phyloP scores from a whole-genome alignment of 805 yeast species.

The Kluyveromyces dobzhanskii region DNA sequence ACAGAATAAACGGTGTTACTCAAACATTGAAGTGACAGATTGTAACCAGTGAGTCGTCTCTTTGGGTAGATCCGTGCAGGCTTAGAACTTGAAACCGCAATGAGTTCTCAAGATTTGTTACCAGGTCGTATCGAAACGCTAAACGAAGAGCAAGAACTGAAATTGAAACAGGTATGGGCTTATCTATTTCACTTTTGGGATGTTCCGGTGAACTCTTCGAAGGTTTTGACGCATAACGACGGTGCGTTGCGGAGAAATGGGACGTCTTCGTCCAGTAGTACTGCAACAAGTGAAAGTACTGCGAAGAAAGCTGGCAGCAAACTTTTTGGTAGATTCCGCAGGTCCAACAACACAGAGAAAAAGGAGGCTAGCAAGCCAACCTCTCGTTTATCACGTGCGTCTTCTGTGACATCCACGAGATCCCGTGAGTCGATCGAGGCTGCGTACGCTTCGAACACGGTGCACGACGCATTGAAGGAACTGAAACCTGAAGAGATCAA shows the following conservation, averaged over 20 bases:
- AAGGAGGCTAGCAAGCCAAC: constrained; percentile 3
- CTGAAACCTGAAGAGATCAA: constrained; percentile 45
- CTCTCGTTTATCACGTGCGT: constrained; percentile 6
- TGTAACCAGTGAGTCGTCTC: too few species aligned
- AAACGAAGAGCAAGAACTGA: constrained; percentile 49
- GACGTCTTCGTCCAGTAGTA: constrained; percentile 1
- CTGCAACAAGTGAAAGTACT: constrained; percentile 5
- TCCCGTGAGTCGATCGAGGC: constrained; percentile 26
- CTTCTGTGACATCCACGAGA: constrained; percentile 19
- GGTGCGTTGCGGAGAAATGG: not conserved
- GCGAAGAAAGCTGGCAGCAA: constrained; percentile 8
- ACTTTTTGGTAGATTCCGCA: constrained; percentile 8
- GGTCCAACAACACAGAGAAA: constrained; percentile 6
- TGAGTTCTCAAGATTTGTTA: constrained; percentile 9
- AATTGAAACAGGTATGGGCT: constrained; percentile 66
- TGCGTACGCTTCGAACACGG: constrained; percentile 29
- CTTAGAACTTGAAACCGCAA: too few species aligned
- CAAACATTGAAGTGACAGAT: too few species aligned
- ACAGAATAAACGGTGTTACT: too few species aligned
- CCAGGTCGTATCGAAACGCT: constrained; percentile 40
- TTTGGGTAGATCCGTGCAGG: too few species aligned
- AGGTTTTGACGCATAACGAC: constrained; percentile 11
- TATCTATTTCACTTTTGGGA: constrained; percentile 55
- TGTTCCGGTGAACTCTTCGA: constrained; percentile 29
- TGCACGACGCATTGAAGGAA: constrained; percentile 43